Conservation (phyloP, 2,329 filamentous ascomycete species). For the Colletotrichum sp. region DNA sequence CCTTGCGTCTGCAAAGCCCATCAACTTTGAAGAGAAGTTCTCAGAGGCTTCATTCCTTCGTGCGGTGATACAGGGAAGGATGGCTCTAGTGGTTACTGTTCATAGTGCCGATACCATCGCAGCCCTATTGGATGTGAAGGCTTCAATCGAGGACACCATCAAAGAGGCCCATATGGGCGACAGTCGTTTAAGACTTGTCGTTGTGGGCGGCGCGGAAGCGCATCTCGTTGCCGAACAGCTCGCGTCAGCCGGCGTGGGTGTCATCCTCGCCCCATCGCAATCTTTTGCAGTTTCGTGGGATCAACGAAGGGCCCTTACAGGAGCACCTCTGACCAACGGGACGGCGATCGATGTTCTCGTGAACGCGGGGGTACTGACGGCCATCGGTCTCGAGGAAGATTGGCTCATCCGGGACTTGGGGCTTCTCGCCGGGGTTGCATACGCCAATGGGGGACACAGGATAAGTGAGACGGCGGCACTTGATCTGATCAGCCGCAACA, state of each 20-base stretch:
- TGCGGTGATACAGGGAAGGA: constrained; percentile 56
- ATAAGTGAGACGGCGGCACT: constrained; percentile 60
- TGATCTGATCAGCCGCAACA: constrained; percentile 59
- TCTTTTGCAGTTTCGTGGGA: constrained; percentile 64
- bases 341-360: constrained; percentile 63
- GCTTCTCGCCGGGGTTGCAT: constrained; percentile 64
- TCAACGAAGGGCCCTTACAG: constrained; percentile 64
- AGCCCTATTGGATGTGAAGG: constrained; percentile 61
- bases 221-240: constrained; percentile 63
- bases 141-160: constrained; percentile 52
- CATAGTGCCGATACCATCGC: constrained; percentile 70
- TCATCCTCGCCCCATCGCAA: constrained; percentile 65
- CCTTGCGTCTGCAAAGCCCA: constrained; percentile 35
- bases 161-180: neutral
- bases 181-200: constrained; percentile 50
- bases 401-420: constrained; percentile 66
- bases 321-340: constrained; percentile 70
- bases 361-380: constrained; percentile 62
- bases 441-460: constrained; percentile 59
- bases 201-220: constrained; percentile 69
- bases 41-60: constrained; percentile 56
- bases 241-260: constrained; percentile 58
- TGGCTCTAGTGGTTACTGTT: constrained; percentile 62
- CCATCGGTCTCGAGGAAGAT: constrained; percentile 65
- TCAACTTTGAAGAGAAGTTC: constrained; percentile 43